Conservation (phyloP, 352 stramenopile species). For the Lagenidium sp. region DNA sequence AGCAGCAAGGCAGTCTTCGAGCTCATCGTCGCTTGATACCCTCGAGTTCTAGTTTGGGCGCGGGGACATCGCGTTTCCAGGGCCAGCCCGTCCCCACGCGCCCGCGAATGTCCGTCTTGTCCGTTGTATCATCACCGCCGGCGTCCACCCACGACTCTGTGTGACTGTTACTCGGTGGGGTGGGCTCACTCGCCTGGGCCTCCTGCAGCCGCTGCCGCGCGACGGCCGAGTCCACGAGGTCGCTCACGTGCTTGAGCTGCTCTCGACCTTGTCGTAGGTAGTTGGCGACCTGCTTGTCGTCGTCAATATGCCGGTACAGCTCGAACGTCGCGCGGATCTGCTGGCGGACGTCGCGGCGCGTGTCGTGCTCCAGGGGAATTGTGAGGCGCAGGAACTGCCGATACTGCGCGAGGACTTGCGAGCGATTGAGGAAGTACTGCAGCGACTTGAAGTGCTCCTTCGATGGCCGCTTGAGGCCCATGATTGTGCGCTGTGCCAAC, state of each 20-base stretch:
- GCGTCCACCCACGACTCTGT: constrained; percentile 25
- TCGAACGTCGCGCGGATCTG: constrained; percentile 60
- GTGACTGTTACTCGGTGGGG: background rate
- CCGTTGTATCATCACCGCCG: constrained; percentile 11
- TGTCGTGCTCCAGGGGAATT: constrained; percentile 27
- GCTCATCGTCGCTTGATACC: constrained; percentile 27
- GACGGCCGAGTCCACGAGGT: constrained; percentile 55
- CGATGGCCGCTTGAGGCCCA: background rate
- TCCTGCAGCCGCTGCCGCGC: constrained; percentile 25
- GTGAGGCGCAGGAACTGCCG: constrained; percentile 54
- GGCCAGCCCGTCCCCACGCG: constrained; percentile 52
- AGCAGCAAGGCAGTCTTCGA: too few relatives aligned
- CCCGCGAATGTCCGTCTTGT: constrained; percentile 41
- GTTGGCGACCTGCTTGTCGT: constrained; percentile 35
- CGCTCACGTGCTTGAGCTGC: constrained; percentile 60
- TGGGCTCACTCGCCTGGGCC: background rate
- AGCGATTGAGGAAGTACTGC: constrained; percentile 68
- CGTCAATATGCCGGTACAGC: constrained; percentile 29
- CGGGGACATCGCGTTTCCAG: constrained; percentile 39
- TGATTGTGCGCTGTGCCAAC: background rate
- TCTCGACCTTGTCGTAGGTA: constrained; percentile 46
- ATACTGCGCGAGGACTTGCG: constrained; percentile 51
- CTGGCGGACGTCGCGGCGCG: constrained; percentile 38
- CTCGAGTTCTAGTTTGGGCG: constrained; percentile 43
- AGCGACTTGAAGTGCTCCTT: constrained; percentile 43